phyloP scores from a whole-genome alignment of 106 monocot genomes.

The Gastrodia elata region DNA sequence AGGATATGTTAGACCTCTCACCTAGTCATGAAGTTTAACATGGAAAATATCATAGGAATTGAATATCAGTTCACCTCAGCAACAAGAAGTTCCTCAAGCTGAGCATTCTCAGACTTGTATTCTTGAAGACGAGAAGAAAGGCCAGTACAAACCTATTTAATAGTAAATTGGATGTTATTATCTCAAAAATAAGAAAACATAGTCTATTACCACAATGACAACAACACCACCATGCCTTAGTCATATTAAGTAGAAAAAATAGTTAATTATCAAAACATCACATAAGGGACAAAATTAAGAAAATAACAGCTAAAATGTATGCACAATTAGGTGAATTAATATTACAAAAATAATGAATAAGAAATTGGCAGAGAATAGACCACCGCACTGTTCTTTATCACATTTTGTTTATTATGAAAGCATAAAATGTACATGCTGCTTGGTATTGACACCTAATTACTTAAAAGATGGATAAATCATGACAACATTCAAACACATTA shows the following conservation, averaged over 20 bases:
- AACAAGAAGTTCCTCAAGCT: constrained; percentile 89
- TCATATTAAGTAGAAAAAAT: too few species aligned
- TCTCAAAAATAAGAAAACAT: neutral
- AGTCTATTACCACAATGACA: neutral
- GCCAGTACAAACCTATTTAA: constrained; percentile 84
- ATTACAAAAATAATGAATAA: neutral
- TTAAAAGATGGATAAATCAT: neutral
- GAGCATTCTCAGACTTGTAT: constrained; percentile 92
- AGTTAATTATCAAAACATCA: neutral
- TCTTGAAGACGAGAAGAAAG: constrained; percentile 98
- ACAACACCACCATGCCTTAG: too few species aligned
- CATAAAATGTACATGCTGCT: neutral
- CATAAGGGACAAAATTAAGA: neutral
- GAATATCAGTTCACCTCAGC: constrained; percentile 60
- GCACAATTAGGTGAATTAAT: neutral
- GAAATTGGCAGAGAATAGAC: neutral
- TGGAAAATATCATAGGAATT: constrained; percentile 3
- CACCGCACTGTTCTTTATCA: neutral
- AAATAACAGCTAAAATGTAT: neutral
- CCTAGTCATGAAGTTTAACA: neutral
- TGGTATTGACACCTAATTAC: neutral
- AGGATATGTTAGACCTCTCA: neutral
- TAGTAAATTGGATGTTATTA: constrained; percentile 1
- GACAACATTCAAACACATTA: neutral
- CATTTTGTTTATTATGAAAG: neutral